These are phyloP conservation scores for Russula ochroleuca DNA, from an alignment of 768 basidiomycete species.

Conservation along the genomic window DNA sequence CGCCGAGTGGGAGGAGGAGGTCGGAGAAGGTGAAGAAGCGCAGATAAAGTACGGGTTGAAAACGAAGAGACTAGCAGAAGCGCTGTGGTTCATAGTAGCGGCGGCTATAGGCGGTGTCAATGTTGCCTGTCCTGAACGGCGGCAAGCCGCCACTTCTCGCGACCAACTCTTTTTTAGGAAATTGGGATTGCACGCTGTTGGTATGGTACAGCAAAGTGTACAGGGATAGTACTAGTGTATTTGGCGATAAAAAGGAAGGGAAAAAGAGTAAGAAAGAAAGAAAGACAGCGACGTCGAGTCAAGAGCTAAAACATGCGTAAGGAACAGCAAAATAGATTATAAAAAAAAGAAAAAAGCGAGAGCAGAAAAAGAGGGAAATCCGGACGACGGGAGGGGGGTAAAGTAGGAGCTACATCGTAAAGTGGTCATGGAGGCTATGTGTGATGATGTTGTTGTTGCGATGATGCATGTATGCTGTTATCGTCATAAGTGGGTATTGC, in stretches of 20 bases:
- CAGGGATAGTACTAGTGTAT: constrained; percentile 4
- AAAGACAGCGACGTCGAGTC: not conserved
- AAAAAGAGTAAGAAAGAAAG: not conserved
- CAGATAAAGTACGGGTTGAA: not conserved
- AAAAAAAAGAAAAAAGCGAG: constrained; percentile 8
- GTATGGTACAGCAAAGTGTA: constrained; percentile 1
- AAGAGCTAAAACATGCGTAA: not conserved
- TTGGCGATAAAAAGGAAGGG: not conserved
- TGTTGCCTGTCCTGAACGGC: too few relatives aligned
- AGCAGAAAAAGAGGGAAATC: not conserved
- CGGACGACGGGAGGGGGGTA: not conserved
- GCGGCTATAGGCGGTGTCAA: too few relatives aligned
- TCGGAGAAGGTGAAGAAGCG: not conserved
- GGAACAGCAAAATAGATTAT: constrained; percentile 25
- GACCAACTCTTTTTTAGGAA: not conserved
- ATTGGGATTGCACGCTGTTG: not conserved
- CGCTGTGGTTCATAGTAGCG: too few relatives aligned
- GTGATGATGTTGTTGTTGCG: not conserved
- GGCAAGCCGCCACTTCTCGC: too few relatives aligned
- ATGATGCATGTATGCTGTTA: not conserved
- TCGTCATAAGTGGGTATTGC: not conserved
- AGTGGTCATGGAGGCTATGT: constrained; percentile 8
- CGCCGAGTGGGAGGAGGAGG: too few relatives aligned
- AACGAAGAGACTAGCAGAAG: too few relatives aligned
- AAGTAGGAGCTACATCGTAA: constrained; percentile 8